Percentiles rank a stretch among this genome's conserved stretches.
Conservation (phyloP, 2,329 filamentous ascomycete genomes). For the Neofusicoccum sp. region DNA sequence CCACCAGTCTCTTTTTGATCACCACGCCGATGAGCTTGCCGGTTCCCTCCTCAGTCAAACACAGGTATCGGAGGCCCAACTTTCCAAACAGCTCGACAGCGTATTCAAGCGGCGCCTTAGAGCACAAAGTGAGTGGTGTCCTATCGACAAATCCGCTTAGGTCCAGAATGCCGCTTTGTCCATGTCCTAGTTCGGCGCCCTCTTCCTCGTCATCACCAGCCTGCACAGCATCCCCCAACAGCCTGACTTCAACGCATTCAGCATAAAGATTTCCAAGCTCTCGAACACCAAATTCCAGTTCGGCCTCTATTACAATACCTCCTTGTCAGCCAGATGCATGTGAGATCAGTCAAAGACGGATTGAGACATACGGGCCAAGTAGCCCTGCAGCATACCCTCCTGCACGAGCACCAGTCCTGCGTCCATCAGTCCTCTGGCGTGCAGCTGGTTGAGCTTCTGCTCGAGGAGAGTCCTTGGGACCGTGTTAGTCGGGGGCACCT, state of each 20-base stretch:
- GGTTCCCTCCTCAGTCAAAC: conserved; percentile 56
- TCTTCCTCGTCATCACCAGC: conserved; percentile 28
- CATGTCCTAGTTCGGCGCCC: conserved; percentile 23
- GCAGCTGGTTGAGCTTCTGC: conserved; percentile 51
- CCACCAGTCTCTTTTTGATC: conserved; percentile 61
- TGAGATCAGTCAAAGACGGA: conserved; percentile 18
- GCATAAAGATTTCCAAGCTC: conserved; percentile 39
- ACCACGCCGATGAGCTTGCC: conserved; percentile 56
- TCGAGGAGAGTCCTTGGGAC: conserved; percentile 47
- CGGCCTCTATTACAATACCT: conserved; percentile 40
- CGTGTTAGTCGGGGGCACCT: conserved; percentile 47
- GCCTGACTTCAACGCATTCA: conserved; percentile 37
- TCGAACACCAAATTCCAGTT: conserved; percentile 54
- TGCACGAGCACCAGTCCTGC: conserved; percentile 60
- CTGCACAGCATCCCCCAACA: conserved; percentile 39
- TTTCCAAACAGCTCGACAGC: conserved; percentile 63
- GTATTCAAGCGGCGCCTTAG: conserved; percentile 60
- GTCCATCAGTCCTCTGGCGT: conserved; percentile 57
- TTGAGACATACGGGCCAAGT: conserved; percentile 43
- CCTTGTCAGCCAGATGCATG: conserved; percentile 32
- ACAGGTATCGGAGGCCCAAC: conserved; percentile 57
- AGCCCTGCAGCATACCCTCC: conserved; percentile 54
- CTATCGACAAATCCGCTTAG: conserved; percentile 56
- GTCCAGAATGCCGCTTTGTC: conserved; percentile 38
- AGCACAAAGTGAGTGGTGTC: conserved; percentile 55